Evolutionary conservation across 352 stramenopile genomes (phyloP).

Genomic region (Phytophthora capsici): DNA sequence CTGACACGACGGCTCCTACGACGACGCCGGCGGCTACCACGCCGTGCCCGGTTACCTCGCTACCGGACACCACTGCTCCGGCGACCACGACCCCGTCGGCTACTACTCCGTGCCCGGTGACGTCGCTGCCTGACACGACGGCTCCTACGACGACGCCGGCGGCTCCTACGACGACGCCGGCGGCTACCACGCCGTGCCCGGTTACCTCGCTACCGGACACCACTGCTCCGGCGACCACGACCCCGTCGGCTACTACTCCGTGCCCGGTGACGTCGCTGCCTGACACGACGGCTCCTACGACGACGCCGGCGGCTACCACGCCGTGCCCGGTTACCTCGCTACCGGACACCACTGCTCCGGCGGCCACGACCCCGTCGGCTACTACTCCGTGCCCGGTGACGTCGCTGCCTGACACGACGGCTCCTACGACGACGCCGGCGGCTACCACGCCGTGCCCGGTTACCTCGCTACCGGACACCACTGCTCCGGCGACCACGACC

Average conservation of each 20-base stretch:
- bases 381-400: constrained; percentile 7
- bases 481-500: no score
- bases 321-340: constrained; percentile 14
- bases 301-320: no score
- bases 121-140: constrained; percentile 13
- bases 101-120: constrained; percentile 5
- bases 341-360: constrained; percentile 5
- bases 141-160: background rate
- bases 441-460: background rate
- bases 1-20: constrained; percentile 3
- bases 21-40: background rate
- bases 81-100: background rate
- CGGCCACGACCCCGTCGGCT: background rate
- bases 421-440: background rate
- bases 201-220: constrained; percentile 15
- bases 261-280: constrained; percentile 15
- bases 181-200: constrained; percentile 4
- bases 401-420: constrained; percentile 11
- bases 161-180: background rate
- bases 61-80: constrained; percentile 1
- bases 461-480: constrained; percentile 9
- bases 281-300: background rate
- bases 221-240: background rate
- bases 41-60: constrained; percentile 13
- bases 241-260: background rate